Base-by-base conservation (phyloP, 495 filamentous ascomycete genomes). In the Ramalina peruviana region DNA sequence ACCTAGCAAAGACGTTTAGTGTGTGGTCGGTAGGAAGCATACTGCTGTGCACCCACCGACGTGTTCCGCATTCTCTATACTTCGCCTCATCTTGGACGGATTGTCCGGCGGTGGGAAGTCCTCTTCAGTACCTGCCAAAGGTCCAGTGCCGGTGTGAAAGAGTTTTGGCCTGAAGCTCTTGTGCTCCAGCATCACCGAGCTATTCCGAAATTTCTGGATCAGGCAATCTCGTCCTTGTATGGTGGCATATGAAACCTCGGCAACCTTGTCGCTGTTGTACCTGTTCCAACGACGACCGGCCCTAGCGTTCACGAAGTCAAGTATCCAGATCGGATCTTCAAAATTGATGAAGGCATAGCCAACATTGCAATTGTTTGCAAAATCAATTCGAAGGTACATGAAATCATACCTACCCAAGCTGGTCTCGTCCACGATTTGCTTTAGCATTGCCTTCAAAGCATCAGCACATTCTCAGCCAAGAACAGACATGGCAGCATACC, bases 281-380 rank as follows among this genome's bases (percentile, higher is more conserved):
- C 79, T 79, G 53, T 87, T 86, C 86, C 90, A 95, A 44, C 75
- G 73, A 54, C 78, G 73, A 37, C 85, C 85, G 25, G 79, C 76
- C 52, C 82, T 75, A 30, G 77, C 76, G 46, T 74, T 73, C 49
- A 88, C 81, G 64, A 93, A 89, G 83, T 92, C 19, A 16, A 46
- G 21, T 0, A 42, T 47, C 49, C 45, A 48, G 45, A 48, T 48
- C 7, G 45, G 45, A 62, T 87, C 78, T 41, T 78, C 77, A 59
- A 98, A 94, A 62, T 98, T 96, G 65, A 98, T 86, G 67, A 98
- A 98, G 0, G 88, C 92, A 71, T 98, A 98, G 50, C 92, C 92
- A 50, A 98, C 92, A 65, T 90, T 93, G 82, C 85, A 89, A 51
- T 87, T 80, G 56, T 89, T 86, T 40, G 79, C 77, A 60, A 93